Evolutionary conservation across 2,329 filamentous ascomycete species (phyloP), one percentile per base, ranked within the genome.

Genomic region (Microdochium nivale): DNA sequence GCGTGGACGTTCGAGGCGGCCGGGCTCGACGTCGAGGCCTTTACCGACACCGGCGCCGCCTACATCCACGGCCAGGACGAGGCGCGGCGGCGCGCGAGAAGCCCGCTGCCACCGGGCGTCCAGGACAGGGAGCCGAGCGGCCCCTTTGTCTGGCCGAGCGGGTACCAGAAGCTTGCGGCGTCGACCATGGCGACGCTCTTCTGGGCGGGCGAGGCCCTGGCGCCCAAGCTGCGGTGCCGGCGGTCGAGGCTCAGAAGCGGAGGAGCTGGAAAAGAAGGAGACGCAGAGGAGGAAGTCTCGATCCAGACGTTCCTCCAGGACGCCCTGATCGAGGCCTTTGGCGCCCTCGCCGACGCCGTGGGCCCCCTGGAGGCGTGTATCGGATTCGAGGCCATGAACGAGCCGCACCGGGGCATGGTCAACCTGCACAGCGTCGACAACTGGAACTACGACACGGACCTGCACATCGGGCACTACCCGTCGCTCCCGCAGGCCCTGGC

Each of bases 301-400:
- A 56, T 63, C 2, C 63, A 65, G 51, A 50, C 55, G 0, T 60
- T 62, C 37, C 58, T 69, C 1, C 67, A 69, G 47, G 60, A 62
- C 16, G 60, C 67, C 7, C 61, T 63, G 30, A 56, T 69, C 9
- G 67, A 67, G 49, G 66, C 67, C 0, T 69, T 69, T 47, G 67
- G 67, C 3, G 56, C 58, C 5, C 63, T 69, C 1, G 65, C 67
- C 2, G 67, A 69, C 8, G 63, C 62, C 16, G 49, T 69, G 10
- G 52, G 54, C 1, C 53, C 57, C 19, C 59, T 69, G 9, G 67
- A 69, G 50, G 67, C 66, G 7, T 68, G 64, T 35, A 47, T 72
- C 11, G 70, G 70, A 1, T 71, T 71, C 46, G 70, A 72, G 52
- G 66, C 68, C 8, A 68, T 72, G 61, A 72, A 72, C 40, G 70